Conservation (phyloP, 2,329 filamentous ascomycete species). For the Penicillium aurantiogriseum region DNA sequence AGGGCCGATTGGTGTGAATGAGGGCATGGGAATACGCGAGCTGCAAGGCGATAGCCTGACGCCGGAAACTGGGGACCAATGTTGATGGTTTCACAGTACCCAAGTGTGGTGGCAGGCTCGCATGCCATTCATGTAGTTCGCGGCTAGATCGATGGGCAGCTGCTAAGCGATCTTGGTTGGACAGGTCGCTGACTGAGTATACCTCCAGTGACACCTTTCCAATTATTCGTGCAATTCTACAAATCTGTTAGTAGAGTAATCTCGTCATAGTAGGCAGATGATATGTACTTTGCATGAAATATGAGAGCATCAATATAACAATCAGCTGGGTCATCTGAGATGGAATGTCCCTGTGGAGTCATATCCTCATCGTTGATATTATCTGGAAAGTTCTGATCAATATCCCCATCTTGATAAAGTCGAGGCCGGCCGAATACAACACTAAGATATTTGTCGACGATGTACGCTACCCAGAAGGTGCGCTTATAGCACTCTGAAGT, state of each 20-base stretch:
- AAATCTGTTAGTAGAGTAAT: not conserved
- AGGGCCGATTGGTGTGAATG: constrained; percentile 27
- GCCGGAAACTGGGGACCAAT: constrained; percentile 25
- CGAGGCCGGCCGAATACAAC: constrained; percentile 57
- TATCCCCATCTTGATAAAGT: constrained; percentile 59
- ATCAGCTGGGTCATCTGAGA: constrained; percentile 23
- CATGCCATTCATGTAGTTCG: constrained; percentile 22
- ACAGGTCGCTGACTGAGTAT: constrained; percentile 24
- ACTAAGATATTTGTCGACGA: constrained; percentile 57
- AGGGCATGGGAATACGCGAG: constrained; percentile 28
- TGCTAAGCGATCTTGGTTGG: constrained; percentile 20
- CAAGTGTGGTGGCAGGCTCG: constrained; percentile 25
- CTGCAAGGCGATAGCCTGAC: constrained; percentile 29
- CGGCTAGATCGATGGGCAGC: constrained; percentile 21
- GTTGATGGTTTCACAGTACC: constrained; percentile 27
- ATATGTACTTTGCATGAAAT: constrained; percentile 40
- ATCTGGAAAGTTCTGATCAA: constrained; percentile 56
- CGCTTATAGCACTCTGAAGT: constrained; percentile 49
- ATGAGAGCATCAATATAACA: constrained; percentile 38
- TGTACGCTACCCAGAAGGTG: constrained; percentile 60
- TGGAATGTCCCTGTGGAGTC: constrained; percentile 37
- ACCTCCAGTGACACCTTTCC: constrained; percentile 25
- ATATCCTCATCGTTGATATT: constrained; percentile 54
- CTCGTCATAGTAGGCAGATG: not conserved
- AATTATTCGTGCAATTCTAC: constrained; percentile 26